Evolutionary conservation across 1,284 basidiomycete species (phyloP), one percentile per base, ranked within the genome.

Genomic region (Naganishia albida): DNA sequence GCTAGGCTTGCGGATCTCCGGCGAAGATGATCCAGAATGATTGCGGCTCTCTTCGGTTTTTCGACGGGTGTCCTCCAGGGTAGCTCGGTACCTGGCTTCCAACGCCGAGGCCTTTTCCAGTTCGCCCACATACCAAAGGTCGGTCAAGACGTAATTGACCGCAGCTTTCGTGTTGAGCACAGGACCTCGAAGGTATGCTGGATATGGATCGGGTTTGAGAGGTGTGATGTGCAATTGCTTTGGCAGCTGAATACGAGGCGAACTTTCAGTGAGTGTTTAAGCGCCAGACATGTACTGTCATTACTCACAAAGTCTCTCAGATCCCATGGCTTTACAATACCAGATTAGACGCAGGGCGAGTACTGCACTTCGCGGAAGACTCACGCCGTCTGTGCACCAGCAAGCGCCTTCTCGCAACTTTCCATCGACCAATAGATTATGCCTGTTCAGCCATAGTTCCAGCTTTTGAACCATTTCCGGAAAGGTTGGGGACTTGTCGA

Each of bases 401-500:
- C 78, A 64, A 7, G 77, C 79, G 39, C 73, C 71, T 48, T 74
- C 75, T 2, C 56, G 48, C 28, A 77, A 55, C 10, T 71, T 70
- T n/a, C 70, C 70, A 38, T 75, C 74, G 53, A 74, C 73, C 8
- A 80, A 75, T 3, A 84, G 73, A 18, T 74, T 75, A 70, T 81
- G 80, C 23, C 72, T 72, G 10, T 72, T 80, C 53, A 96, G 78
- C 80, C 95, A 97, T 26, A 78, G 75, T 56, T 85, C 82, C 72
- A 95, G 86, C 56, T 79, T 76, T 15, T 81, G 78, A 54, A 93
- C 79, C 53, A 93, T 86, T 59, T 85, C 81, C 16, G 86, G 81
- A 75, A 95, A 97, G 0, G 81, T 81, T 13, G 92, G 91, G 0
- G 93, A 88, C 7, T 74, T 65, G 74, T 96, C 86, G 54, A 97